Conservation (phyloP, 129 eudicot genomes). For the Flaveria sonorensis region DNA sequence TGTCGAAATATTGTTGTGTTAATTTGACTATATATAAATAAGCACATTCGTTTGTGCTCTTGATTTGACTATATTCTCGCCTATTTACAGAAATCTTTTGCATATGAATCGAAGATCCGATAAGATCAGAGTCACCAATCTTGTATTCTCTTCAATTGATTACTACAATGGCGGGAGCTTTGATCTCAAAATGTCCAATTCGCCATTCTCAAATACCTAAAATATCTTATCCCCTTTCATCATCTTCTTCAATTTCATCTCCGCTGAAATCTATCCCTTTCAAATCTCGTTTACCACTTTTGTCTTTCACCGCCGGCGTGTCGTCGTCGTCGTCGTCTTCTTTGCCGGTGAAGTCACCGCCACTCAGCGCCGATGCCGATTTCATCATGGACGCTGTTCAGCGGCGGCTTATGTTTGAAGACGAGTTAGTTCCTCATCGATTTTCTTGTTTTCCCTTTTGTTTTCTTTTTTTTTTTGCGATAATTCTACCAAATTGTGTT, state of each 20-base stretch:
- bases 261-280: conserved; percentile 9
- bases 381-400: conserved; percentile 80
- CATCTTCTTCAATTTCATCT: background rate
- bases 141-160: background rate
- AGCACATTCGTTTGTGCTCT: background rate
- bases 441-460: too few relatives aligned
- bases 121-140: background rate
- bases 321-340: conserved; percentile 17
- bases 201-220: conserved; percentile 19
- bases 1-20: too few relatives aligned
- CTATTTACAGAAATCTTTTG: background rate
- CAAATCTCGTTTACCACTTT: background rate
- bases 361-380: conserved; percentile 47
- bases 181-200: conserved; percentile 15
- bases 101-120: background rate
- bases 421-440: conserved; percentile 58
- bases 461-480: too few relatives aligned
- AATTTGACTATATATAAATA: too few relatives aligned
- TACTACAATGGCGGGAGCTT: conserved; percentile 17
- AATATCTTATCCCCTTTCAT: conserved; percentile 26
- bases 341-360: conserved; percentile 36
- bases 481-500: background rate
- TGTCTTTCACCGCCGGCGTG: conserved; percentile 18
- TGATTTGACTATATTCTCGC: background rate
- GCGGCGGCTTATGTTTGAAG: conserved; percentile 84